Percentiles rank a stretch among this genome's conserved stretches.
Evolutionary conservation across 2,329 filamentous ascomycete species (phyloP).

Genomic region (Pseudocercospora fijiensis): DNA sequence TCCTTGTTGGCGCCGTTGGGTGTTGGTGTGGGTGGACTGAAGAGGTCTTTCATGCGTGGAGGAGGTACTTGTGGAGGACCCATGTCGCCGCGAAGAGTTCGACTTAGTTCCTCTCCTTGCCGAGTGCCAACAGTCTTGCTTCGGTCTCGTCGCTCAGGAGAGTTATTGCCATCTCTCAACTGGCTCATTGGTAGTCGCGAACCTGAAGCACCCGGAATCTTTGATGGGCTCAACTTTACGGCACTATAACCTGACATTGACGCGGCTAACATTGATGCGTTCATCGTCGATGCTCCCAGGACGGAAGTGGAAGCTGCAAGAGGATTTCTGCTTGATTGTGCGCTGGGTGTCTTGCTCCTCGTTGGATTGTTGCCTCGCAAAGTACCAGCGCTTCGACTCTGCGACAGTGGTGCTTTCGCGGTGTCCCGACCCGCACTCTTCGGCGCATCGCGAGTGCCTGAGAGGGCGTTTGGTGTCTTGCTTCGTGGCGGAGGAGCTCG

Average conservation of each 20-base stretch:
- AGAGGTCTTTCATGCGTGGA: slow-evolving; percentile 88
- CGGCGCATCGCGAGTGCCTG: slow-evolving; percentile 31
- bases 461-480: slow-evolving; percentile 64
- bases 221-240: slow-evolving; percentile 56
- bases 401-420: slow-evolving; percentile 19
- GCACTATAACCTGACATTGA: slow-evolving; percentile 25
- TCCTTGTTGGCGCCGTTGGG: slow-evolving; percentile 40
- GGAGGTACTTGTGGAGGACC: slow-evolving; percentile 64
- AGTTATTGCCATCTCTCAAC: slow-evolving; percentile 71
- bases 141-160: slow-evolving; percentile 66
- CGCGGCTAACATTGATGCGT: slow-evolving; percentile 16
- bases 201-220: slow-evolving; percentile 56
- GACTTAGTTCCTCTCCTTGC: slow-evolving; percentile 46
- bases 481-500: slow-evolving; percentile 54
- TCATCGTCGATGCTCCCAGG: slow-evolving; percentile 40
- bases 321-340: slow-evolving; percentile 37
- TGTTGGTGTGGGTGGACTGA: slow-evolving; percentile 54
- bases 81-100: slow-evolving; percentile 41
- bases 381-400: slow-evolving; percentile 40
- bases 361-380: slow-evolving; percentile 44
- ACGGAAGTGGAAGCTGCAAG: slow-evolving; percentile 32
- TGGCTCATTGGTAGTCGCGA: slow-evolving; percentile 67
- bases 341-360: slow-evolving; percentile 47
- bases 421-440: slow-evolving; percentile 32
- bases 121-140: slow-evolving; percentile 21